Percentiles rank a stretch among this genome's conserved stretches.
phyloP scores from a whole-genome alignment of 2,329 filamentous ascomycete species.

The Sporothrix brasiliensis region DNA sequence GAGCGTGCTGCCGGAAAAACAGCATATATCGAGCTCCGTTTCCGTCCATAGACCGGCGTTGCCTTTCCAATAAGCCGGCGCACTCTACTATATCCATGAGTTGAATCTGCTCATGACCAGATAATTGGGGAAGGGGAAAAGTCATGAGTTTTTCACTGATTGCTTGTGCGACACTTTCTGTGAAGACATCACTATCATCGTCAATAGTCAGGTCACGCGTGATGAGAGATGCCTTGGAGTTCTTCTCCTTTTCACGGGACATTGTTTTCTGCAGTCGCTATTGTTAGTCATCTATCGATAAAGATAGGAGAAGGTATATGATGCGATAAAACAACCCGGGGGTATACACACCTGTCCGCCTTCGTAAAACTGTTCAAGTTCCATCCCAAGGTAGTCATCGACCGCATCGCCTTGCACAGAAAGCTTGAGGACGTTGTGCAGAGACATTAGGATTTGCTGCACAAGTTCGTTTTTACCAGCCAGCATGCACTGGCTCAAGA shows the following conservation, averaged over 20 bases:
- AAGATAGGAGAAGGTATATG: not conserved
- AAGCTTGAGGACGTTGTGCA: constrained; percentile 79
- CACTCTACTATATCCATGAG: constrained; percentile 84
- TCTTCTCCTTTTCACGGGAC: constrained; percentile 9
- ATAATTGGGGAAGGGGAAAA: constrained; percentile 76
- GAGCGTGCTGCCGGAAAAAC: constrained; percentile 79
- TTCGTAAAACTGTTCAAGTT: constrained; percentile 62
- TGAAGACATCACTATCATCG: constrained; percentile 65
- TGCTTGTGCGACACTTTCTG: constrained; percentile 67
- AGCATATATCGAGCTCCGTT: constrained; percentile 86
- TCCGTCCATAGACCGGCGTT: constrained; percentile 85
- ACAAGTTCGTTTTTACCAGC: constrained; percentile 74
- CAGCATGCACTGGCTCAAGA: constrained; percentile 83
- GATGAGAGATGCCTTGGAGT: constrained; percentile 44
- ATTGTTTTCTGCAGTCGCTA: not conserved
- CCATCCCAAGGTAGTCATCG: constrained; percentile 73
- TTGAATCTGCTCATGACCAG: constrained; percentile 83
- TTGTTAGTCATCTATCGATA: not conserved
- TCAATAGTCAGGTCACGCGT: constrained; percentile 44
- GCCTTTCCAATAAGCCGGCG: constrained; percentile 78
- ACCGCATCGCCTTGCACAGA: constrained; percentile 78
- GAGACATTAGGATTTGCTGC: constrained; percentile 68
- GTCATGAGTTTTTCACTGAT: constrained; percentile 78
- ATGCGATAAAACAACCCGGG: not conserved
- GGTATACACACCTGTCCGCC: constrained; percentile 39